A percentile compares a stretch with the other conserved stretches of the same genome.
phyloP scores from a whole-genome alignment of 257 asterid genomes.

The Plantago major region DNA sequence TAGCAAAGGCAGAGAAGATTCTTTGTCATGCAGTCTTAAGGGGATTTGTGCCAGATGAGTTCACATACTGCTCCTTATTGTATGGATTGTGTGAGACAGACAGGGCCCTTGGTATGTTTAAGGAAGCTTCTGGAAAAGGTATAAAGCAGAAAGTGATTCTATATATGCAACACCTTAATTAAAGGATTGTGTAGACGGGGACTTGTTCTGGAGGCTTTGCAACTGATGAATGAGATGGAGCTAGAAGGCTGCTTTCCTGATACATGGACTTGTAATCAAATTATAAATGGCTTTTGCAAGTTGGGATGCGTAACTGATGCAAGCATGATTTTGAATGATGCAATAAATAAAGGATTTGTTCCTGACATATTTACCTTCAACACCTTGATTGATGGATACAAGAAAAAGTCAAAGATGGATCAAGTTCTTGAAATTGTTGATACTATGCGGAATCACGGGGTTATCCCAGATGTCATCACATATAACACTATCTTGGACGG shows the following conservation, averaged over 20 bases:
- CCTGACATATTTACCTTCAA: conserved; percentile 89
- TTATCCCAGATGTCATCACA: conserved; percentile 76
- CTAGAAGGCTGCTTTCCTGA: conserved; percentile 62
- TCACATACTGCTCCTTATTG: conserved; percentile 72
- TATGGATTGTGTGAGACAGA: conserved; percentile 61
- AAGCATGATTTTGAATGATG: conserved; percentile 50
- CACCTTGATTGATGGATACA: conserved; percentile 82
- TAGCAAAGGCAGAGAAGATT: conserved; percentile 56
- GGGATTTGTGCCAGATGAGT: conserved; percentile 79
- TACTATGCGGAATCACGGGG: conserved; percentile 64
- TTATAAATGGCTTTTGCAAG: conserved; percentile 79
- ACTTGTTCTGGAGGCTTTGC: conserved; percentile 62
- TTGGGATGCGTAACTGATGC: conserved; percentile 78
- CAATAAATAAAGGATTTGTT: conserved; percentile 52
- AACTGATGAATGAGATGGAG: conserved; percentile 68
- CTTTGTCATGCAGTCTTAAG: conserved; percentile 57
- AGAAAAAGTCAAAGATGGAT: conserved; percentile 69
- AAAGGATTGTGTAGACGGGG: conserved; percentile 70
- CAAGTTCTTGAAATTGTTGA: conserved; percentile 64
- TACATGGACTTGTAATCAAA: conserved; percentile 76
- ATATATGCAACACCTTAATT: conserved; percentile 62
- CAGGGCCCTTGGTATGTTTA: conserved; percentile 51
- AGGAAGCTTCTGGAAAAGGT: conserved; percentile 54
- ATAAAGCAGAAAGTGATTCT: conserved; percentile 47
- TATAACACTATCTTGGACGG: conserved; percentile 75